A percentile compares a stretch with the other conserved stretches of the same genome.
Evolutionary conservation across 1,284 basidiomycete genomes (phyloP).

Genomic region (Heterobasidion occidentale): DNA sequence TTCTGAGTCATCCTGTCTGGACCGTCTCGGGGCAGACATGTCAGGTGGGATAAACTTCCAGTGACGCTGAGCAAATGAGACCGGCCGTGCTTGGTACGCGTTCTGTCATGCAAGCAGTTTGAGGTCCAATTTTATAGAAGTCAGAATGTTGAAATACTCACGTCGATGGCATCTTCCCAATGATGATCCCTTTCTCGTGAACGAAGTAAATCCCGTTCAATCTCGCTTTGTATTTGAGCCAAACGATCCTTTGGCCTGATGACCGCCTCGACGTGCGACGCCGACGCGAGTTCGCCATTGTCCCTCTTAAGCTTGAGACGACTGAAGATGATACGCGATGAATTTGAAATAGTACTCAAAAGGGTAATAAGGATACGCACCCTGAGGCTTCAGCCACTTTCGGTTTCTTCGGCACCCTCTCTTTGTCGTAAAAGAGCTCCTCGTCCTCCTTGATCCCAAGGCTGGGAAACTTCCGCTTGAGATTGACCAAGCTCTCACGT

Average conservation of each 20-base stretch:
- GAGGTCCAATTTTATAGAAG: slow-evolving; percentile 1
- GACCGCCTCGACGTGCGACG: slow-evolving; percentile 26
- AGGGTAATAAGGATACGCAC: slow-evolving; percentile 26
- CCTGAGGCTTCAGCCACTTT: slow-evolving; percentile 26
- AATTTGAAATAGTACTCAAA: slow-evolving; percentile 8
- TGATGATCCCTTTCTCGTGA: slow-evolving; percentile 72
- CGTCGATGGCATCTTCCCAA: slow-evolving; percentile 85
- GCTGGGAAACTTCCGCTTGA: slow-evolving; percentile 71
- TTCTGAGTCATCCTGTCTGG: slow-evolving; percentile 23
- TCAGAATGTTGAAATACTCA: slow-evolving; percentile 24
- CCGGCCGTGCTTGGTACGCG: slow-evolving; percentile 47
- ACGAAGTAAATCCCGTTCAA: slow-evolving; percentile 60
- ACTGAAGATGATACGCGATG: slow-evolving; percentile 28
- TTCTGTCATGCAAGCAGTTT: slow-evolving; percentile 31
- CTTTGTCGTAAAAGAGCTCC: slow-evolving; percentile 74
- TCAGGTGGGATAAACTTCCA: slow-evolving; percentile 53
- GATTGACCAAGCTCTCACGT: slow-evolving; percentile 66
- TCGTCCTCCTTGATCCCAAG: slow-evolving; percentile 75
- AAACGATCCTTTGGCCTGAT: slow-evolving; percentile 64
- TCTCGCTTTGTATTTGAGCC: slow-evolving; percentile 49
- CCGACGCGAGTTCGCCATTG: slow-evolving; percentile 27
- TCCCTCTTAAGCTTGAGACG: slow-evolving; percentile 43
- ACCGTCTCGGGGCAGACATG: slow-evolving; percentile 30
- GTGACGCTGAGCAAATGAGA: slow-evolving; percentile 42
- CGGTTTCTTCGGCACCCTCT: slow-evolving; percentile 53